Conservation (phyloP, 2,329 filamentous ascomycete genomes). For the Helminthosporium solani region DNA sequence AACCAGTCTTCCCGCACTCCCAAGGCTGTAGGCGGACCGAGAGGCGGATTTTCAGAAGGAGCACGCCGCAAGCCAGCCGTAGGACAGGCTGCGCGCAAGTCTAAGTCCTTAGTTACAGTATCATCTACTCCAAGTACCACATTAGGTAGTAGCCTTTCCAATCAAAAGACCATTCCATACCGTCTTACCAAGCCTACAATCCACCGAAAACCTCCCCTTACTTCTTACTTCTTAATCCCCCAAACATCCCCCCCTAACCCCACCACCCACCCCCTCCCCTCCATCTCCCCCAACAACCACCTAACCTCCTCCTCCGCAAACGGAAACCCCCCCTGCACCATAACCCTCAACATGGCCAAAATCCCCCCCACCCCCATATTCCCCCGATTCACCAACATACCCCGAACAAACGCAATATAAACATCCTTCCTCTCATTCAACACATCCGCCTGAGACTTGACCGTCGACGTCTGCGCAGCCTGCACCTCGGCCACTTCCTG, state of each 20-base stretch:
- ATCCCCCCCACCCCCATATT: conserved; percentile 81
- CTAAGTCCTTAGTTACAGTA: too few relatives aligned
- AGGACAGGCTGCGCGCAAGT: too few relatives aligned
- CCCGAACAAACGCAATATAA: conserved; percentile 89
- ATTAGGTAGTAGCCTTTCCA: too few relatives aligned
- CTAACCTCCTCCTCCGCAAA: conserved; percentile 87
- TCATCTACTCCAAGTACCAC: too few relatives aligned
- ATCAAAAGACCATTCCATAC: too few relatives aligned
- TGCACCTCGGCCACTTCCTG: conserved; percentile 41
- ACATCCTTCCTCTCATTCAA: conserved; percentile 69
- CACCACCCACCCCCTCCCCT: conserved; percentile 32
- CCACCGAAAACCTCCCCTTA: too few relatives aligned
- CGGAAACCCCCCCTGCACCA: conserved; percentile 82
- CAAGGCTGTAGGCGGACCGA: too few relatives aligned
- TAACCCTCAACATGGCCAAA: conserved; percentile 92
- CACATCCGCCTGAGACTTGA: conserved; percentile 56
- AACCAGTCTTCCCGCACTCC: too few relatives aligned
- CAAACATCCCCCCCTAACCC: conserved; percentile 35
- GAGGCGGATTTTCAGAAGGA: too few relatives aligned
- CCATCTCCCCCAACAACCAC: conserved; percentile 77
- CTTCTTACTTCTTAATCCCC: conserved; percentile 34
- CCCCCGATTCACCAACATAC: conserved; percentile 91
- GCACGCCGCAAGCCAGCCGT: too few relatives aligned
- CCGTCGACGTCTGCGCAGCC: conserved; percentile 49
- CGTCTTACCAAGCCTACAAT: too few relatives aligned